Evolutionary conservation across 805 yeast genomes (phyloP).

Genomic region (Candida andamanensis): DNA sequence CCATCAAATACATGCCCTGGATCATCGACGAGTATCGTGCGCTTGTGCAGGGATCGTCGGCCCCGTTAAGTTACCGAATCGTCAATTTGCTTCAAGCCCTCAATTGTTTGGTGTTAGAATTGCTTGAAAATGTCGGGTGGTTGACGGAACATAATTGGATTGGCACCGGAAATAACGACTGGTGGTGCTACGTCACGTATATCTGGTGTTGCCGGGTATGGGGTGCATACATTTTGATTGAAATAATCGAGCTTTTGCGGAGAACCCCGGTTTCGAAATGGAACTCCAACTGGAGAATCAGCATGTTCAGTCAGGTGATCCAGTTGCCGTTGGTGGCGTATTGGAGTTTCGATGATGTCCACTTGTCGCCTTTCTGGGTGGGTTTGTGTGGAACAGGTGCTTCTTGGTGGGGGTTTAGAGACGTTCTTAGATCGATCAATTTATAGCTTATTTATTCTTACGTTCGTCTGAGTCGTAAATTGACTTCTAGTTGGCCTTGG

Average conservation of each 20-base stretch:
- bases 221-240: conserved; percentile 37
- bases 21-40: conserved; percentile 34
- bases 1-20: conserved; percentile 43
- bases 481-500: background rate
- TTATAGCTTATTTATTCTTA: conserved; percentile 11
- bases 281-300: conserved; percentile 31
- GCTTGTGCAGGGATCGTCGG: conserved; percentile 19
- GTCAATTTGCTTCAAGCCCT: conserved; percentile 35
- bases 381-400: conserved; percentile 43
- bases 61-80: conserved; percentile 14
- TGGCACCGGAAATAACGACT: conserved; percentile 34
- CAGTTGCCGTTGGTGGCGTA: conserved; percentile 41
- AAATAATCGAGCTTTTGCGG: conserved; percentile 36
- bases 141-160: conserved; percentile 43
- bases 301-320: conserved; percentile 30
- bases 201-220: conserved; percentile 42
- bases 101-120: conserved; percentile 36
- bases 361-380: conserved; percentile 44
- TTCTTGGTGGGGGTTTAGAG: conserved; percentile 37
- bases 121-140: conserved; percentile 42
- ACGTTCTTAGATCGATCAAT: conserved; percentile 32
- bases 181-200: conserved; percentile 40
- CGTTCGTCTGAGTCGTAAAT: background rate
- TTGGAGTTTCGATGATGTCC: conserved; percentile 42
- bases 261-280: conserved; percentile 35